Percentiles rank a stretch among this genome's conserved stretches.
Evolutionary conservation across 257 asterid genomes (phyloP).

Genomic region (Gentiana dahurica): DNA sequence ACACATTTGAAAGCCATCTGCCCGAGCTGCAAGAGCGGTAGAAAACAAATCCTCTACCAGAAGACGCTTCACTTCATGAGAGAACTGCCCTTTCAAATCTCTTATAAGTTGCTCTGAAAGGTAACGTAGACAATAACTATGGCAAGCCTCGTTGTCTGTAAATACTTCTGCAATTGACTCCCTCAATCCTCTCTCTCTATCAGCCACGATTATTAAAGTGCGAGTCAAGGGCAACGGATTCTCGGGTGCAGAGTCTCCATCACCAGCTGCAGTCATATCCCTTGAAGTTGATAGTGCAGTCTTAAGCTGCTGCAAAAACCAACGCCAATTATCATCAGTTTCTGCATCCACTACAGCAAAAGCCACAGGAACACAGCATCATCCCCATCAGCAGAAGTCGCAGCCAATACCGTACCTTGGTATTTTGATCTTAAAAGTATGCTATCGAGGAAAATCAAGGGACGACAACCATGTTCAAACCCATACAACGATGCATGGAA

Average conservation of each 20-base stretch:
- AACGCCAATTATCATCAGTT: slow-evolving; percentile 82
- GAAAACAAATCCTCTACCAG: slow-evolving; percentile 62
- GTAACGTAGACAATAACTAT: slow-evolving; percentile 69
- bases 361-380: slow-evolving; percentile 81
- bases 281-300: slow-evolving; percentile 46
- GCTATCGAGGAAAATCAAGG: slow-evolving; percentile 85
- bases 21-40: slow-evolving; percentile 60
- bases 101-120: slow-evolving; percentile 72
- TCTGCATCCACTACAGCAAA: slow-evolving; percentile 88
- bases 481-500: slow-evolving; percentile 84
- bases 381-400: slow-evolving; percentile 92
- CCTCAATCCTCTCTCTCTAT: slow-evolving; percentile 79
- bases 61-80: slow-evolving; percentile 84
- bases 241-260: slow-evolving; percentile 40
- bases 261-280: slow-evolving; percentile 59
- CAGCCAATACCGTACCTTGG: slow-evolving; percentile 85
- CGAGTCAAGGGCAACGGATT: slow-evolving; percentile 39
- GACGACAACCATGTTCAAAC: slow-evolving; percentile 89
- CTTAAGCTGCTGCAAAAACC: slow-evolving; percentile 85
- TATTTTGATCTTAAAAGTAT: slow-evolving; percentile 75
- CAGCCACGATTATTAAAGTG: slow-evolving; percentile 74
- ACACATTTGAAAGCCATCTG: slow-evolving; percentile 60
- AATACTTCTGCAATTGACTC: slow-evolving; percentile 64
- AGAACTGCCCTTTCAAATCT: slow-evolving; percentile 74
- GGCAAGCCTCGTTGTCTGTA: slow-evolving; percentile 61